Evolutionary conservation across 2,329 filamentous ascomycete genomes (phyloP).

Genomic region (Thyridium curvatum): DNA sequence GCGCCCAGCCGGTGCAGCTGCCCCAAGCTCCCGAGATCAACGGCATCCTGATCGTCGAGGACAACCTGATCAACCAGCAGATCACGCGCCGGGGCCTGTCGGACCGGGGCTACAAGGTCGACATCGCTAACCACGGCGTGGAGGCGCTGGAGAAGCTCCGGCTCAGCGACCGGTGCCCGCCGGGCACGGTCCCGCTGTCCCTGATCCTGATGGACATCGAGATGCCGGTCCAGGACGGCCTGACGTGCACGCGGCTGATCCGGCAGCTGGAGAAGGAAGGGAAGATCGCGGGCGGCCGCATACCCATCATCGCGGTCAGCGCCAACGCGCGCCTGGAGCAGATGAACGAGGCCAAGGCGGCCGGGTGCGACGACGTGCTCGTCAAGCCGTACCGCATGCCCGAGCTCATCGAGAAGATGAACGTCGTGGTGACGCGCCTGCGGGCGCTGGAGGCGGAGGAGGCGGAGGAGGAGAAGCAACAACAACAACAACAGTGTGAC

Average conservation of each 20-base stretch:
- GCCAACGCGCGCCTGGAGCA: conserved; percentile 63
- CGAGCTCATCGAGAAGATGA: conserved; percentile 55
- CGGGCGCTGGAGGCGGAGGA: conserved; percentile 1
- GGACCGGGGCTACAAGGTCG: conserved; percentile 41
- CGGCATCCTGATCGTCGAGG: conserved; percentile 50
- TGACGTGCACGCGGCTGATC: conserved; percentile 60
- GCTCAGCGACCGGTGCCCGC: conserved; percentile 17
- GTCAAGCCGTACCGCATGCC: conserved; percentile 66
- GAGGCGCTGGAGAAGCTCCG: conserved; percentile 46
- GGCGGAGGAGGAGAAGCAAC: background rate
- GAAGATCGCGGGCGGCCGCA: conserved; percentile 40
- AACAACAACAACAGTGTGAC: too few relatives aligned
- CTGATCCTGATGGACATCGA: conserved; percentile 72
- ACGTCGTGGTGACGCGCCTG: conserved; percentile 30
- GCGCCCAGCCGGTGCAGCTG: background rate
- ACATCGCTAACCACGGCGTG: conserved; percentile 50
- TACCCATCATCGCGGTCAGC: conserved; percentile 61
- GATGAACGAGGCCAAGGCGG: conserved; percentile 40
- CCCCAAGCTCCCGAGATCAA: conserved; percentile 20
- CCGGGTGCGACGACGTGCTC: conserved; percentile 57
- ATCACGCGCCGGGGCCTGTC: conserved; percentile 45
- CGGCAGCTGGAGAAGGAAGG: conserved; percentile 52
- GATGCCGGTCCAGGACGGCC: conserved; percentile 69
- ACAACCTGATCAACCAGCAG: conserved; percentile 56
- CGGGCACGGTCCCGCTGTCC: conserved; percentile 34